Percentiles rank a stretch among this genome's conserved stretches.
These are phyloP conservation scores for Pisolithus tinctorius DNA, from an alignment of 768 basidiomycete genomes.

Conservation along the genomic window DNA sequence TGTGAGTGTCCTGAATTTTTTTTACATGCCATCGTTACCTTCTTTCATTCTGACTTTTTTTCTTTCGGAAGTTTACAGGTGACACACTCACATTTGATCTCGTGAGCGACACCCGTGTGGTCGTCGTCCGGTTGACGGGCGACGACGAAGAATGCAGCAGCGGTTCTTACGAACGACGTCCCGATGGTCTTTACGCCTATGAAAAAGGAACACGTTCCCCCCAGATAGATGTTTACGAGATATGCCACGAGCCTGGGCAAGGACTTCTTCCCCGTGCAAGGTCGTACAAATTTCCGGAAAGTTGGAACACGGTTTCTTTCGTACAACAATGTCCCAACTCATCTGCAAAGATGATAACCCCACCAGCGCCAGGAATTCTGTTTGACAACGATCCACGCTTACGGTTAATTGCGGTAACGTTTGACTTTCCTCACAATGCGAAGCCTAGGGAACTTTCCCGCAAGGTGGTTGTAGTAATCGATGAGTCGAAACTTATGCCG, in stretches of 20 bases:
- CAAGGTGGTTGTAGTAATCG: constrained; percentile 47
- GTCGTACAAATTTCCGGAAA: constrained; percentile 48
- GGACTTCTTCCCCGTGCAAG: constrained; percentile 6
- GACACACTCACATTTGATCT: constrained; percentile 28
- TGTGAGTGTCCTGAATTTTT: constrained; percentile 9
- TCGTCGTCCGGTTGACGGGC: constrained; percentile 24
- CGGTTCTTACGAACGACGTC: constrained; percentile 19
- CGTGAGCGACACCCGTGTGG: constrained; percentile 18
- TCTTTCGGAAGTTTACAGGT: constrained; percentile 16
- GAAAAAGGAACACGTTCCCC: constrained; percentile 28
- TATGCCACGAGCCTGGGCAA: constrained; percentile 8
- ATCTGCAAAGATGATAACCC: constrained; percentile 32
- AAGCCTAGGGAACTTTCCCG: constrained; percentile 27
- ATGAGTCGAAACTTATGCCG: constrained; percentile 44
- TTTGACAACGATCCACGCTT: constrained; percentile 51
- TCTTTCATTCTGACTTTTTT: background rate
- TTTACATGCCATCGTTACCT: too few relatives aligned
- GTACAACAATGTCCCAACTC: constrained; percentile 46
- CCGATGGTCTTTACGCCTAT: constrained; percentile 25
- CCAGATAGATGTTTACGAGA: constrained; percentile 20
- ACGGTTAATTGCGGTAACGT: constrained; percentile 36
- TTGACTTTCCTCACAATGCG: constrained; percentile 38
- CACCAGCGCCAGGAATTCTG: constrained; percentile 37
- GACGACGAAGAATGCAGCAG: constrained; percentile 26
- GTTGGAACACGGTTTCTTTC: constrained; percentile 38